Evolutionary conservation across 768 basidiomycete species (phyloP).

Genomic region (Lepiota venenata): DNA sequence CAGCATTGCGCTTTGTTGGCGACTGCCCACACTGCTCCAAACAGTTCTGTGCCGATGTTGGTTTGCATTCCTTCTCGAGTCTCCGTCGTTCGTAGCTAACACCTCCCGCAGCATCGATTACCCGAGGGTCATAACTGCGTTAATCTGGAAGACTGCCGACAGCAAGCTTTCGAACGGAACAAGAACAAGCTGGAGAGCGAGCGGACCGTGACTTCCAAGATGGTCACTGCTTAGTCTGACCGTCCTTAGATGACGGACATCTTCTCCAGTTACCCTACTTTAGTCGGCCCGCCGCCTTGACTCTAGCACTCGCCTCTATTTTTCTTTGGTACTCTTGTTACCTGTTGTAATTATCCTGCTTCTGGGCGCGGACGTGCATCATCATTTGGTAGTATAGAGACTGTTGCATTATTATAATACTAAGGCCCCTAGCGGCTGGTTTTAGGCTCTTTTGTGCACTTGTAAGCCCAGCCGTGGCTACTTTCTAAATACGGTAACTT

Average conservation of each 20-base stretch:
- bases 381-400: conserved; percentile 2
- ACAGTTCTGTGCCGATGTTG: conserved; percentile 74
- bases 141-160: conserved; percentile 79
- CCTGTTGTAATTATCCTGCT: conserved; percentile 2
- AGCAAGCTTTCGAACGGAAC: conserved; percentile 86
- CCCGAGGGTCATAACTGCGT: conserved; percentile 87
- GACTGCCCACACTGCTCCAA: conserved; percentile 78
- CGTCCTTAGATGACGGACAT: conserved; percentile 8
- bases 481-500: too few relatives aligned
- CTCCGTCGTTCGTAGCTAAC: conserved; percentile 13
- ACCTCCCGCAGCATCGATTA: conserved; percentile 65
- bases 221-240: conserved; percentile 63
- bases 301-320: not conserved
- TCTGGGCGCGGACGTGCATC: conserved; percentile 3
- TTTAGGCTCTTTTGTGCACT: not conserved
- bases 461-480: not conserved
- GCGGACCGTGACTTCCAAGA: conserved; percentile 83
- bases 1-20: conserved; percentile 80
- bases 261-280: conserved; percentile 14
- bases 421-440: not conserved
- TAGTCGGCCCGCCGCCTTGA: not conserved
- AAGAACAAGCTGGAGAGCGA: conserved; percentile 87
- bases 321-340: conserved; percentile 2
- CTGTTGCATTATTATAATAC: conserved; percentile 15
- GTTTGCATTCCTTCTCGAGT: conserved; percentile 25